Evolutionary conservation across 148 eudicot species (phyloP).

Genomic region (Arbutus unedo): DNA sequence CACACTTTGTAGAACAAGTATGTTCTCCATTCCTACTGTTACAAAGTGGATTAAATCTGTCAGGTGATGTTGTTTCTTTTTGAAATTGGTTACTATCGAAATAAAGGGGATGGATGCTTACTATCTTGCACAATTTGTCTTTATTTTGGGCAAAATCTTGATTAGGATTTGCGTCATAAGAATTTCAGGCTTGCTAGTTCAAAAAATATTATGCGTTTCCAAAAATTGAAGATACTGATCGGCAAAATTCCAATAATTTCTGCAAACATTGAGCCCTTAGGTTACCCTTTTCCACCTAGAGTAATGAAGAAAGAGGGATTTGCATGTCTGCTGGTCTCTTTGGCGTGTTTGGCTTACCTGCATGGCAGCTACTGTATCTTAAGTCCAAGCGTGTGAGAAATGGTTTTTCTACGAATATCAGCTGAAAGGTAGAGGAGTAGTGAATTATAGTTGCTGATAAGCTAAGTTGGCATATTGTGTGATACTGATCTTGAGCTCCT

Average conservation of each 20-base stretch:
- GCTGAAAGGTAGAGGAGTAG: not conserved
- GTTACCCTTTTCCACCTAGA: not conserved
- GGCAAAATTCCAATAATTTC: not conserved
- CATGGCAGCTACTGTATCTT: not conserved
- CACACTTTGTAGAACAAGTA: conserved; percentile 94
- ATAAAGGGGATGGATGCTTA: not conserved
- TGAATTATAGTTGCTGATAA: not conserved
- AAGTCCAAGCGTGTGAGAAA: not conserved
- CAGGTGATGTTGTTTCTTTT: not conserved
- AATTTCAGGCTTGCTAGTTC: not conserved
- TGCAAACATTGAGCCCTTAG: not conserved
- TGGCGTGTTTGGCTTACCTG: not conserved
- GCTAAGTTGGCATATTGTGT: not conserved
- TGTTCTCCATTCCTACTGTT: conserved; percentile 25
- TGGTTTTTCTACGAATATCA: not conserved
- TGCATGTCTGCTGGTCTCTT: not conserved
- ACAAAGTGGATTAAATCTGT: not conserved
- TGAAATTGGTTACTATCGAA: not conserved
- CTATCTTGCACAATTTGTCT: not conserved
- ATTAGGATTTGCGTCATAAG: not conserved
- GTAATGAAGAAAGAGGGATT: not conserved
- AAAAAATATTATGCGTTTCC: not conserved
- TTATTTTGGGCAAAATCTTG: not conserved
- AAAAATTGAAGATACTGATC: too few species aligned
- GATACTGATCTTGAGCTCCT: not conserved